Evolutionary conservation across 495 filamentous ascomycete species (phyloP), one percentile per base, ranked within the genome.

Genomic region (Amorphotheca resinae): DNA sequence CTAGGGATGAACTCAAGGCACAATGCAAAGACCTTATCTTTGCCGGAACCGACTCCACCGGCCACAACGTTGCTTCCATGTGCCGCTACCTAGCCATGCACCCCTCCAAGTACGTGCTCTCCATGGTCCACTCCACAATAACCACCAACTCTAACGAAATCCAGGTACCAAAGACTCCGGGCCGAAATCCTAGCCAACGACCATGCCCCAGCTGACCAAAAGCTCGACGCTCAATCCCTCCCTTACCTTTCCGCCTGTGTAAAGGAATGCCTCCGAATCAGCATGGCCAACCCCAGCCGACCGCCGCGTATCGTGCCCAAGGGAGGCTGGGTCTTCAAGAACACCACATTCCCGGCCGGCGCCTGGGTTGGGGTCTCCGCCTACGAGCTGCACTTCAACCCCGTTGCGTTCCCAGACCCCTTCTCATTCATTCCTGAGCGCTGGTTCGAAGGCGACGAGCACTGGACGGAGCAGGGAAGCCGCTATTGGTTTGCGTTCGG

Each of bases 261-360:
- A 17, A 63, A 58, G 26, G 67, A 72, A 59, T 61, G 58, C 8
- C 59, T 70, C 0, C 59, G 69, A 22, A 44, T 70, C 17, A 59
- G 60, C 30, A 66, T 67, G 61, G 64, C 70, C 3, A 74, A 70
- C 42, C 69, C 72, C 0, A 65, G 64, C 1, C 63, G 70, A 4
- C 52, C 74, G 1, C 64, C 69, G 3, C 67, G 65, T 18, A 41
- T 63, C 7, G 71, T 73, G 0, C 64, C 70, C 4, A 12, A 49
- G 1, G 32, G 44, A 1, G 68, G 69, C 8, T 65, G 60, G 52
- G 44, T 35, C 32, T 64, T 66, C 53, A 56, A 60, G 30, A 34
- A 38, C 15, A 44, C 56, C 41, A 52, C 50, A 37, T 56, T 72
- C 36, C 66, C 72, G 0, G 41, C 60, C 8, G 64, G 64, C 4